Evolutionary conservation across 139 green algal genomes (phyloP), one percentile per base, ranked within the genome.

Genomic region (Picocystis salinarum): DNA sequence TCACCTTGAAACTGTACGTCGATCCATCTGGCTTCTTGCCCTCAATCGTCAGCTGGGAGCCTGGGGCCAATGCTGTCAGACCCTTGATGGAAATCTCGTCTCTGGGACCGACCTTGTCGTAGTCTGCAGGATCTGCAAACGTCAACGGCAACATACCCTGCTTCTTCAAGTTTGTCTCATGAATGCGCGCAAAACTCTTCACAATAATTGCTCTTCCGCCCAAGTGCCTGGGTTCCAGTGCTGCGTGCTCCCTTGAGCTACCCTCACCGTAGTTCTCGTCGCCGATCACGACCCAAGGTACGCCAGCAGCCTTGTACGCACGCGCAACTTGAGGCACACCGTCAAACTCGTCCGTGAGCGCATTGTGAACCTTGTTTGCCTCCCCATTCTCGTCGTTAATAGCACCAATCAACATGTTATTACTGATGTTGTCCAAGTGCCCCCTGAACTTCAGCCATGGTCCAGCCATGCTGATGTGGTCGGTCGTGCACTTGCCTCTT

Each of bases 111-210:
- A 85, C 70, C 69, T 85, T 84, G 60, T 93, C 82, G 59, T 94
- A 94, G 68, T 94, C 83, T 17, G 73, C 59, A 5, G 79, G 70
- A 69, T 94, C 53, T 31, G 72, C 71, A 45, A 92, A 92, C 17
- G 71, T 85, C 12, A 90, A 66, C 0, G 78, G 76, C 54, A 90
- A 66, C 65, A 90, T 71, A 50, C 77, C 77, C 23, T 58, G 46
- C 74, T 94, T 94, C 69, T 93, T 94, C 39, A 94, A 69, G 68
- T 94, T 94, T 48, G 83, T 93, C 64, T 94, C 83, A 56, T 94
- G 83, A 56, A 94, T 94, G 57, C 83, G 79, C 4, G 83, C 83
- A 59, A 94, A 94, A 2, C 64, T 81, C 71, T 91, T 91, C 41
- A 92, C 80, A 17, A 94, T 73, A 39, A 94, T 71, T 18, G 82